phyloP scores from a whole-genome alignment of 805 yeast species.

The Candida lessepsii region DNA sequence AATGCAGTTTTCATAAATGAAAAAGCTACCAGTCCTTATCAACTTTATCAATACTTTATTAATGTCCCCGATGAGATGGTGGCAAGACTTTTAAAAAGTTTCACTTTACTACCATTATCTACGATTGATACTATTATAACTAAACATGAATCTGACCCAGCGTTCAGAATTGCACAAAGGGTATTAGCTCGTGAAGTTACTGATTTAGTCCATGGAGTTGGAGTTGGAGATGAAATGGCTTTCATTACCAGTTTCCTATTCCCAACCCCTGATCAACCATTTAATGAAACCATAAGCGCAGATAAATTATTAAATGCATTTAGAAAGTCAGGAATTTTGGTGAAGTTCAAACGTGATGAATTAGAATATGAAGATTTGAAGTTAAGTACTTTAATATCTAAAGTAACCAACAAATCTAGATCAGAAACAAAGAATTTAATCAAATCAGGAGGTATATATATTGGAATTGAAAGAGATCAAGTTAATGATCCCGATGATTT shows the following conservation, averaged over 20 bases:
- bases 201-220: conserved; percentile 82
- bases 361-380: conserved; percentile 36
- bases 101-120: conserved; percentile 71
- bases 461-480: conserved; percentile 60
- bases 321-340: conserved; percentile 54
- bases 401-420: conserved; percentile 47
- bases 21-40: conserved; percentile 72
- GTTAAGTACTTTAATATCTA: conserved; percentile 53
- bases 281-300: conserved; percentile 44
- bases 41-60: conserved; percentile 81
- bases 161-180: conserved; percentile 68
- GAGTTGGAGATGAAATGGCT: conserved; percentile 67
- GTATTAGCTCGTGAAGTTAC: conserved; percentile 81
- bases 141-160: conserved; percentile 58
- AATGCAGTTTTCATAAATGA: conserved; percentile 88
- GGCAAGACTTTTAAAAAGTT: conserved; percentile 62
- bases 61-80: conserved; percentile 78
- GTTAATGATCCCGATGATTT: conserved; percentile 48
- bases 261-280: conserved; percentile 52
- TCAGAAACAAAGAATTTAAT: conserved; percentile 62
- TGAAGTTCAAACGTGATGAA: conserved; percentile 30
- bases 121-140: conserved; percentile 55
- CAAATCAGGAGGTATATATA: conserved; percentile 68
- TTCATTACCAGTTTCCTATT: conserved; percentile 66
- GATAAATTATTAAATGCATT: conserved; percentile 56